Conservation (phyloP, 345 rosid species). For the Odontarrhena argentea region DNA sequence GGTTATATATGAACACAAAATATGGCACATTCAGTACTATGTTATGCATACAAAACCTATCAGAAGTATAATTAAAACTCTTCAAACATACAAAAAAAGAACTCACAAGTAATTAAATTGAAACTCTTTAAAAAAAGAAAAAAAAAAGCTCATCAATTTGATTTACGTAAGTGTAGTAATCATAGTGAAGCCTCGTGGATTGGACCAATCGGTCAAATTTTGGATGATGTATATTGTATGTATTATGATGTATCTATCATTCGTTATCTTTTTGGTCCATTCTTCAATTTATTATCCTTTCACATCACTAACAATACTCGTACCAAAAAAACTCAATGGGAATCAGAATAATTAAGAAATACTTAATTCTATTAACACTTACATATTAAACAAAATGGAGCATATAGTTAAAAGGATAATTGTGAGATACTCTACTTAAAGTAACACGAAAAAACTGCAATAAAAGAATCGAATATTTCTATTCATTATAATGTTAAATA, state of each 20-base stretch:
- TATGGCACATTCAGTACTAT: too few species aligned
- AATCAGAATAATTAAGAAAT: neutral
- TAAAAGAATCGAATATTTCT: constrained; percentile 38
- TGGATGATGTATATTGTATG: neutral
- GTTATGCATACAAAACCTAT: too few species aligned
- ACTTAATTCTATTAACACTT: neutral
- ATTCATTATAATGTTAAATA: neutral
- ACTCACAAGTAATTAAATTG: too few species aligned
- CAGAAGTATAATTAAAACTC: too few species aligned
- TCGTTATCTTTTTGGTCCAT: constrained; percentile 24
- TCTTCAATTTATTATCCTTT: constrained; percentile 19
- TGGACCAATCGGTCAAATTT: constrained; percentile 26
- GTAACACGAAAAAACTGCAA: constrained; percentile 17
- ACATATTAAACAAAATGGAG: constrained; percentile 6
- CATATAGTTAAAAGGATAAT: constrained; percentile 9
- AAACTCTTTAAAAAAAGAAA: too few species aligned
- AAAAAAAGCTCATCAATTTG: neutral
- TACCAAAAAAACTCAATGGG: neutral
- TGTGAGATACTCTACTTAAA: constrained; percentile 27
- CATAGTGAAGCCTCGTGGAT: constrained; percentile 15
- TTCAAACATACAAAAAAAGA: too few species aligned
- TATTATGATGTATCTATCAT: constrained; percentile 1
- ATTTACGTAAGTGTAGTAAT: neutral
- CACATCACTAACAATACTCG: constrained; percentile 4
- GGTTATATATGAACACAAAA: too few species aligned